Base-by-base conservation (phyloP, 2,329 filamentous ascomycete species). In the Alternaria postmessia region DNA sequence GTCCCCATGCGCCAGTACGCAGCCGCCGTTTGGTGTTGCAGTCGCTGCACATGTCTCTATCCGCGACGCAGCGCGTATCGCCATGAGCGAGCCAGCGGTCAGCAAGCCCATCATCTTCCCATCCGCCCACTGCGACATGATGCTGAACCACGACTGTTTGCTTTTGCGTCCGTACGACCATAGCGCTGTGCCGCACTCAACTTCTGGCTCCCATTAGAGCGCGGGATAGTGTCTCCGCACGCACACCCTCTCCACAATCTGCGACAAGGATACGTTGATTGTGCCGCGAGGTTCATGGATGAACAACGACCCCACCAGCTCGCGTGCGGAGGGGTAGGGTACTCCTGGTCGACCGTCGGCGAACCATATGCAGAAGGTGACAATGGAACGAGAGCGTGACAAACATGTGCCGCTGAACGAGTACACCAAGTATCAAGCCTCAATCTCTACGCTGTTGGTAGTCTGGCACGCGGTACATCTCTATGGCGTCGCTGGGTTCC, bases 321-420 rank as follows among this genome's bases (percentile, higher is more conserved):
- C 58, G 32, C 34, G 34, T 54, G 65, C 61, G 71, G 68, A 69
- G 66, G 64, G 63, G 58, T 61, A 64, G 64, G 62, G 57, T 59
- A 61, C 43, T 54, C 53, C 61, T 60, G 54, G 46, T 43, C 36
- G 42, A 44, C 61, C 53, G 43, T 61, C 46, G 52, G 38, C 52
- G 55, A 61, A 56, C 62, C 67, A 59, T 47, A 73, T 63, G 26
- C 39, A 75, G 72, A 76, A 75, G 74, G 74, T 75, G 68, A 67
- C 70, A 71, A 59, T 62, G 44, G 41, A 60, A 65, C 63, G 61
- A 58, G 51, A 57, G 43, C 56, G 63, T 54, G 46, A 57, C 62
- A 44, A 24, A 11, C 18, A 41, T 44, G 55, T 57, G 41, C 64
- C 63, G 65, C 64, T 69, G 67, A 67, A 62, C 53, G 48, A 49